Percentiles rank a stretch among this genome's conserved stretches.
Evolutionary conservation across 169 alveolate species (phyloP).

Genomic region (Fabrea salina): DNA sequence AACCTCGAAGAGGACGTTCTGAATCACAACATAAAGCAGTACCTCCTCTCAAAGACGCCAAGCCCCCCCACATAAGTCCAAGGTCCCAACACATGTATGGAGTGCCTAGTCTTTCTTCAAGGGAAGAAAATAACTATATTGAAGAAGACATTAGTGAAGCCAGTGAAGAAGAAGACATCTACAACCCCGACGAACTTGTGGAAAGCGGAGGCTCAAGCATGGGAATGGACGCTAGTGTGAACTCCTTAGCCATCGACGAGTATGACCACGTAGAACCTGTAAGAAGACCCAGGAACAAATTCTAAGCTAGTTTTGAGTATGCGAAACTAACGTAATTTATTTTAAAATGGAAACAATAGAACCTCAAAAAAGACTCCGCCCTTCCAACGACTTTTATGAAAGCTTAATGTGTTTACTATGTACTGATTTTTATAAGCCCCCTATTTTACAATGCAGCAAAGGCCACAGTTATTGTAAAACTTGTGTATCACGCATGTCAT

Average conservation of each 20-base stretch:
- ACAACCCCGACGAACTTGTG: background rate
- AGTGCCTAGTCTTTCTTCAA: background rate
- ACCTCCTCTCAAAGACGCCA: background rate
- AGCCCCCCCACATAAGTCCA: too few species aligned
- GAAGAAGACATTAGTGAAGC: background rate
- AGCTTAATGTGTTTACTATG: too few species aligned
- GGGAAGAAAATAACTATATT: background rate
- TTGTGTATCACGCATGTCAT: too few species aligned
- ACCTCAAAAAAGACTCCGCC: too few species aligned
- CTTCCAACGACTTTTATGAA: too few species aligned
- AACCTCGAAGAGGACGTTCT: background rate
- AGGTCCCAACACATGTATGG: background rate
- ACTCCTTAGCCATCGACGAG: conserved; percentile 64
- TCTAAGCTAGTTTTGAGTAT: background rate
- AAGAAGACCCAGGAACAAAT: background rate
- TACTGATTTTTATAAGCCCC: too few species aligned
- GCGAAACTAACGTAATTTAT: background rate
- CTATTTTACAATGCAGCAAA: too few species aligned
- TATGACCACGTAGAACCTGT: conserved; percentile 63
- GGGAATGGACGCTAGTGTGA: conserved; percentile 70
- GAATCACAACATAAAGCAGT: background rate
- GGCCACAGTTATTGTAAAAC: too few species aligned
- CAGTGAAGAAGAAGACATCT: background rate
- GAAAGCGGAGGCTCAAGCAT: conserved; percentile 32
- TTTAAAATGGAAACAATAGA: too few species aligned